These are phyloP conservation scores for Teunomyces tritomae DNA, from an alignment of 805 yeast genomes.

Conservation along the genomic window DNA sequence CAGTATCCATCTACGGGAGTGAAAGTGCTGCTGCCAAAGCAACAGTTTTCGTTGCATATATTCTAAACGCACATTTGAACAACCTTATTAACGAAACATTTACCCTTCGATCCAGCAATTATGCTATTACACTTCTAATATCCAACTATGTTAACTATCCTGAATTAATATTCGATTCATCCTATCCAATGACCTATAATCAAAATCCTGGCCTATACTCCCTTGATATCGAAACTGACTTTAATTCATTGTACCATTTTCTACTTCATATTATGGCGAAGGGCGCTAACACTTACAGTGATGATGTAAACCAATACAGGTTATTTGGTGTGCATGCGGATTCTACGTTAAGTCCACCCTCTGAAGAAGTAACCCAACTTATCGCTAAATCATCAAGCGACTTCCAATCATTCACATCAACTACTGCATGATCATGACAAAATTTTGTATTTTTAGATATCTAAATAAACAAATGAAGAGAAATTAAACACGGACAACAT, in stretches of 20 bases:
- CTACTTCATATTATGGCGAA: constrained; percentile 6
- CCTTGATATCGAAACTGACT: constrained; percentile 4
- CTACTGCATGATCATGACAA: not conserved
- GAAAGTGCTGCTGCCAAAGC: constrained; percentile 20
- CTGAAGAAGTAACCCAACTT: constrained; percentile 4
- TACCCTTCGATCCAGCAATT: constrained; percentile 35
- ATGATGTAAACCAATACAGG: constrained; percentile 7
- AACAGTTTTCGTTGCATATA: constrained; percentile 24
- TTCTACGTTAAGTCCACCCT: constrained; percentile 8
- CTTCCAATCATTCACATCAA: not conserved
- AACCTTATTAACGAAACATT: constrained; percentile 19
- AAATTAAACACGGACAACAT: constrained; percentile 8
- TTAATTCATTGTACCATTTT: constrained; percentile 4
- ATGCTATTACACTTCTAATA: constrained; percentile 9
- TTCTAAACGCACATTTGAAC: constrained; percentile 25
- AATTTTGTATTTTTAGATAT: not conserved
- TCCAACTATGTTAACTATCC: not conserved
- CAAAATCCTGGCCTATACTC: not conserved
- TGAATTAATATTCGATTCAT: not conserved
- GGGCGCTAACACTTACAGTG: constrained; percentile 6
- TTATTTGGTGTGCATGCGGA: constrained; percentile 11
- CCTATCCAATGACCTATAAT: constrained; percentile 1
- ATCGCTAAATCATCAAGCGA: not conserved
- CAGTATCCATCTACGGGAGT: constrained; percentile 29
- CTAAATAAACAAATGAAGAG: constrained; percentile 1